Conservation (phyloP, 495 filamentous ascomycete genomes). For the Neurospora discreta region DNA sequence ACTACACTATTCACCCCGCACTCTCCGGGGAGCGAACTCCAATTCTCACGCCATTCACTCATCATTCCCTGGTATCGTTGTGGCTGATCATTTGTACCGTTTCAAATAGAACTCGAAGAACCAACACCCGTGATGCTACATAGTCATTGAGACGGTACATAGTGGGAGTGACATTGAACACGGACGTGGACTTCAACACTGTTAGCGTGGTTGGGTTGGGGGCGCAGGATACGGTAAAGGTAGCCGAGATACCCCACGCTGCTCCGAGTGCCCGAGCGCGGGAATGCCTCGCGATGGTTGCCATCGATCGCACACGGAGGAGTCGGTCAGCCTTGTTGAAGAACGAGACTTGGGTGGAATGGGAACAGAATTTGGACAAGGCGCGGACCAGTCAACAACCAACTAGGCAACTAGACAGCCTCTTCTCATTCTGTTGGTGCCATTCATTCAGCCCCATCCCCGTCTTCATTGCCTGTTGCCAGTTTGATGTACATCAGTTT, state of each 20-base stretch:
- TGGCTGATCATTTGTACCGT: not conserved
- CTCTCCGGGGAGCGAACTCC: not conserved
- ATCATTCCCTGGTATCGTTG: not conserved
- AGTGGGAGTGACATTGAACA: not conserved
- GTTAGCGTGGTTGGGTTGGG: not conserved
- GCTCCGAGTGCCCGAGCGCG: not conserved
- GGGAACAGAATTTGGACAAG: not conserved
- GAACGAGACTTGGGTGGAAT: not conserved
- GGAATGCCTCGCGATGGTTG: not conserved
- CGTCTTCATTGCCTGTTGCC: not conserved
- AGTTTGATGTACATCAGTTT: not conserved
- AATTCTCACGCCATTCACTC: not conserved
- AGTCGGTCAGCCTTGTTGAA: not conserved
- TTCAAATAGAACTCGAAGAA: not conserved
- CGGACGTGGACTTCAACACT: not conserved
- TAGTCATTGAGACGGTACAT: not conserved
- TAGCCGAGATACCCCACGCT: not conserved
- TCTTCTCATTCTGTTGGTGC: not conserved
- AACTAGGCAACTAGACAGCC: not conserved
- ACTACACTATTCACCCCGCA: not conserved
- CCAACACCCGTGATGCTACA: not conserved
- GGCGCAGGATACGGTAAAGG: not conserved
- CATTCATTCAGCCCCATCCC: not conserved
- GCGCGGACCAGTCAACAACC: not conserved
- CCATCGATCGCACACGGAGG: not conserved